Evolutionary conservation across 2,329 filamentous ascomycete species (phyloP).

Genomic region (Escovopsis sp.): DNA sequence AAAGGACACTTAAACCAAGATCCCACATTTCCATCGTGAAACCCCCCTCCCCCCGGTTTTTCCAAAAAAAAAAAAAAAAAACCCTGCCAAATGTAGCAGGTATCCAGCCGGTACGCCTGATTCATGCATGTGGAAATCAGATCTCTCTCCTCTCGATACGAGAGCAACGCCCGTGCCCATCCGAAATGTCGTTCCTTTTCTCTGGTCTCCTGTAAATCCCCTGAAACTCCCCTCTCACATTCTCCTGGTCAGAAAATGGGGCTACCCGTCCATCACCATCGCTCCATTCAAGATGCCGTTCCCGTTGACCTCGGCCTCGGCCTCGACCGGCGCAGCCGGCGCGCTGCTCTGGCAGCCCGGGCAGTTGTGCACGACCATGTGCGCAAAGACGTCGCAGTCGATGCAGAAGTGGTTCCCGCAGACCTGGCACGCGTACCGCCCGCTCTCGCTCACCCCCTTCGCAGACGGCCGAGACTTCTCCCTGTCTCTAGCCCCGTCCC

Average conservation of each 20-base stretch:
- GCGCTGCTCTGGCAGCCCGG: slow-evolving; percentile 61
- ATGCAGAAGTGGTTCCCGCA: slow-evolving; percentile 91
- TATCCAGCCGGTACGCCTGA: no score
- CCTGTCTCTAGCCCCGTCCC: slow-evolving; percentile 9
- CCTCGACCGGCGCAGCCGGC: slow-evolving; percentile 4
- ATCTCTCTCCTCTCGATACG: no score
- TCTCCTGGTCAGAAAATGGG: no score
- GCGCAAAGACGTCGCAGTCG: slow-evolving; percentile 90
- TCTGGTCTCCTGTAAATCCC: no score
- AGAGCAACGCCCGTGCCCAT: no score
- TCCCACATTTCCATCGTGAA: no score
- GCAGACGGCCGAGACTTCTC: slow-evolving; percentile 12
- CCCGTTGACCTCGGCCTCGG: slow-evolving; percentile 15
- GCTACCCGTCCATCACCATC: slow-evolving; percentile 30
- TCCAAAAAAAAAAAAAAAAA: no score
- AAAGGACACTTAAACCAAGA: no score
- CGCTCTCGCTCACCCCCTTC: slow-evolving; percentile 68
- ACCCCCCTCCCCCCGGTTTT: no score
- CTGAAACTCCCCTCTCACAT: background rate
- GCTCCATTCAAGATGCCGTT: slow-evolving; percentile 22
- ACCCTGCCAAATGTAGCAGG: no score
- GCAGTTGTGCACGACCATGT: slow-evolving; percentile 91
- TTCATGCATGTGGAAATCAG: no score
- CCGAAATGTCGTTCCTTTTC: no score
- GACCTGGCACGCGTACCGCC: slow-evolving; percentile 76